Conservation (phyloP, 306 rosid genomes). For the Clitoria ternatea region DNA sequence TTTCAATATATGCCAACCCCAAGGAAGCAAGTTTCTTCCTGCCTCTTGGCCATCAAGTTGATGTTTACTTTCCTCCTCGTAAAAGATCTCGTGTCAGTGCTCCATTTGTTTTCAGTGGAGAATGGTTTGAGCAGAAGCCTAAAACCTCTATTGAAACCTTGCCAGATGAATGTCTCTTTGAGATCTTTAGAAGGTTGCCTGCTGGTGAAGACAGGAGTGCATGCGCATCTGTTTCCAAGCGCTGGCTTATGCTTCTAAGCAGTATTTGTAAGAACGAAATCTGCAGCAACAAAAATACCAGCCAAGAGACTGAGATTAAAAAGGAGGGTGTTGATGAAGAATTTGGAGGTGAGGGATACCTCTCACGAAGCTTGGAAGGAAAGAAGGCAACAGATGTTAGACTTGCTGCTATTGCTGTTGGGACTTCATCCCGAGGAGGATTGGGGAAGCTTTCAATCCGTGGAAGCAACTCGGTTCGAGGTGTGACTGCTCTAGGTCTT, state of each 20-base stretch:
- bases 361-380: constrained; percentile 88
- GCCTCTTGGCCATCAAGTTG: constrained; percentile 68
- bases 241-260: constrained; percentile 86
- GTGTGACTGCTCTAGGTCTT: constrained; percentile 69
- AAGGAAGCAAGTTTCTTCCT: constrained; percentile 70
- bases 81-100: constrained; percentile 81
- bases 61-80: constrained; percentile 68
- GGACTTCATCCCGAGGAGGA: constrained; percentile 89
- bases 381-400: constrained; percentile 92
- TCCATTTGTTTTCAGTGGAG: constrained; percentile 58
- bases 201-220: constrained; percentile 77
- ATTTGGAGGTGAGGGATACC: constrained; percentile 75
- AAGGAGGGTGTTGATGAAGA: constrained; percentile 46
- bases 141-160: constrained; percentile 63
- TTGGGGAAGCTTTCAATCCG: constrained; percentile 81
- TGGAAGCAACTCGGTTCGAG: constrained; percentile 57
- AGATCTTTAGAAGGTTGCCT: constrained; percentile 85
- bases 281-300: constrained; percentile 32
- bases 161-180: constrained; percentile 93
- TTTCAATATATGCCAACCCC: constrained; percentile 67
- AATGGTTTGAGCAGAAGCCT: constrained; percentile 54
- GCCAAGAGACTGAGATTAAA: constrained; percentile 21
- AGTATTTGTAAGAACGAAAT: constrained; percentile 60
- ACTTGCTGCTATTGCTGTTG: constrained; percentile 91
- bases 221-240: constrained; percentile 79